Percentiles rank a stretch among this genome's conserved stretches.
Conservation (phyloP, 768 basidiomycete species). For the Astraeus odoratus region DNA sequence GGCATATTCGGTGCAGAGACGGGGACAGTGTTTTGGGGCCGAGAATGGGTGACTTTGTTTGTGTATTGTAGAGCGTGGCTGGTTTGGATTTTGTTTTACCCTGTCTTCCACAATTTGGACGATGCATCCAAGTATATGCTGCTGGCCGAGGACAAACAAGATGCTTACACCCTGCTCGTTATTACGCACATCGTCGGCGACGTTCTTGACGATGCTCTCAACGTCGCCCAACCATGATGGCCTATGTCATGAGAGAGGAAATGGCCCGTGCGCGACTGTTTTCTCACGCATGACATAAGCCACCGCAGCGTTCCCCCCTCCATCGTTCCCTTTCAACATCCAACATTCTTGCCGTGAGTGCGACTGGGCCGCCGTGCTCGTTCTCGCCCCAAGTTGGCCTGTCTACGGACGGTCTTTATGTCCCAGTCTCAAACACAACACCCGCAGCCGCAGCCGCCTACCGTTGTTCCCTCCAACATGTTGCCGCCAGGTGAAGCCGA, state of each 20-base stretch:
- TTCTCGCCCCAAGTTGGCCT: constrained; percentile 9
- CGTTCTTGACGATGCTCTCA: constrained; percentile 20
- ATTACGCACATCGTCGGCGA: constrained; percentile 24
- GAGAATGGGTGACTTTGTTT: constrained; percentile 34
- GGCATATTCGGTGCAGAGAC: no score
- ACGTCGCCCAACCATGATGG: constrained; percentile 10
- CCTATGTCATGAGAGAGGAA: constrained; percentile 21
- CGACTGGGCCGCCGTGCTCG: constrained; percentile 12
- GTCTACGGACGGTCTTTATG: constrained; percentile 27
- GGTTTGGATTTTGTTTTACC: constrained; percentile 61
- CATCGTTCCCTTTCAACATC: constrained; percentile 27
- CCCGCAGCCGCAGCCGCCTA: constrained; percentile 35
- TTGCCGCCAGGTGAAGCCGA: constrained; percentile 45
- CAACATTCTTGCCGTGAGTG: constrained; percentile 17
- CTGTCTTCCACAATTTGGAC: constrained; percentile 71
- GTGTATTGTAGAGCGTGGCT: constrained; percentile 36
- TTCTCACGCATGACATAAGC: constrained; percentile 47
- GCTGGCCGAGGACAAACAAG: constrained; percentile 41
- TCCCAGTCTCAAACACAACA: constrained; percentile 34
- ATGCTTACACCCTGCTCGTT: constrained; percentile 24
- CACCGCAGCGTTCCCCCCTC: constrained; percentile 39
- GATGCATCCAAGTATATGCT: constrained; percentile 51
- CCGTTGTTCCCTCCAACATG: constrained; percentile 60
- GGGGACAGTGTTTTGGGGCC: no score
- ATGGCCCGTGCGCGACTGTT: constrained; percentile 52